These are phyloP conservation scores for Pestalotiopsis sp. DNA, from an alignment of 2,329 filamentous ascomycete species.

Conservation along the genomic window DNA sequence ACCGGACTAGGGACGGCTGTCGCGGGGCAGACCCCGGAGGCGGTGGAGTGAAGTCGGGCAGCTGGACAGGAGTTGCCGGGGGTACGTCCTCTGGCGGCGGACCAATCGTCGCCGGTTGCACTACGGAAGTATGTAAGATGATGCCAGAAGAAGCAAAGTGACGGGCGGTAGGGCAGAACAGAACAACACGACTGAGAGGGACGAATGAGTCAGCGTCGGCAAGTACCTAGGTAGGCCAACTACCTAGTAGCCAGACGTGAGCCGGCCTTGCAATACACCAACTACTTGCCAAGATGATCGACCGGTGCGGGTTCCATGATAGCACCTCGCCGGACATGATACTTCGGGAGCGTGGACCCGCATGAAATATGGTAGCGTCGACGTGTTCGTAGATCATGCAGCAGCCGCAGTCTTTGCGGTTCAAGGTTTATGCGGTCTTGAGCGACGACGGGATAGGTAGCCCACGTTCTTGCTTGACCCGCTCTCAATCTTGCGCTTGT, in stretches of 20 bases:
- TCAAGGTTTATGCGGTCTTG: neutral
- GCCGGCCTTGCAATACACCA: neutral
- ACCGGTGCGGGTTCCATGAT: constrained; percentile 4
- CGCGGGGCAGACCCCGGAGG: constrained; percentile 20
- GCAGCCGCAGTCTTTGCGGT: neutral
- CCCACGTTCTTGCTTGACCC: neutral
- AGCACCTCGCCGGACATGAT: neutral
- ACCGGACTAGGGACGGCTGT: constrained; percentile 44
- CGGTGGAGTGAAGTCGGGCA: constrained; percentile 47
- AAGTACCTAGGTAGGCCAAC: neutral
- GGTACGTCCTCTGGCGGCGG: constrained; percentile 52
- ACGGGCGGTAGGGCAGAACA: neutral
- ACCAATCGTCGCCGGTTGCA: constrained; percentile 24
- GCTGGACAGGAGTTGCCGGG: constrained; percentile 56
- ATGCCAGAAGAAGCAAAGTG: constrained; percentile 11
- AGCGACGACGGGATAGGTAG: neutral
- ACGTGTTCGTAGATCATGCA: constrained; percentile 3
- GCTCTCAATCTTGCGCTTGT: too few relatives aligned
- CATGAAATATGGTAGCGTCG: constrained; percentile 5
- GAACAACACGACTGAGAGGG: neutral
- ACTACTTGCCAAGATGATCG: constrained; percentile 3
- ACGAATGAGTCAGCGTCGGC: neutral
- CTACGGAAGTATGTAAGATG: constrained; percentile 27
- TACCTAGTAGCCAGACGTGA: neutral
- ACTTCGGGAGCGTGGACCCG: neutral